Percentiles rank a stretch among this genome's conserved stretches.
Conservation (phyloP, 305 asterid species). For the Fraxinus angustifolia region DNA sequence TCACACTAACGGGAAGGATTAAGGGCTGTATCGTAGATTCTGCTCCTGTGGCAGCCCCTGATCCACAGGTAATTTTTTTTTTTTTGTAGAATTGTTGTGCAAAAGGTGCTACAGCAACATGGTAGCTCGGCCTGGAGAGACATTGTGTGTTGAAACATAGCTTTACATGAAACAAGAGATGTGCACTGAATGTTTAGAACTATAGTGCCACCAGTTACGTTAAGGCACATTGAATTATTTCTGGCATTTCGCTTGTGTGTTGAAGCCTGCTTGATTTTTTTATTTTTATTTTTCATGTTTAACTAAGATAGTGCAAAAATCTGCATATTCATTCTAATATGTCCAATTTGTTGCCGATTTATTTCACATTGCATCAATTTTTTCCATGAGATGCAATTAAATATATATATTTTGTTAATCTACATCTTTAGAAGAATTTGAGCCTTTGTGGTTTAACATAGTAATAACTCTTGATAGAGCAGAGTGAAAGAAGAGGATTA, state of each 20-base stretch:
- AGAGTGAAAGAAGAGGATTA: neutral
- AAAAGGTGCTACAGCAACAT: neutral
- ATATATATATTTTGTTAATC: neutral
- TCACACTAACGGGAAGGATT: constrained; percentile 50
- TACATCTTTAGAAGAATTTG: neutral
- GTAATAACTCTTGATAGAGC: neutral
- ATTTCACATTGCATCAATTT: neutral
- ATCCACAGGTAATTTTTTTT: constrained; percentile 64
- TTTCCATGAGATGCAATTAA: neutral
- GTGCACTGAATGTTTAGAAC: neutral
- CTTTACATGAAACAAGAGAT: neutral
- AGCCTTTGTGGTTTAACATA: neutral
- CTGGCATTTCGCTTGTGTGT: neutral
- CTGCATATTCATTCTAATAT: neutral
- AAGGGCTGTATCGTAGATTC: constrained; percentile 89
- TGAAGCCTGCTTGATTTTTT: neutral
- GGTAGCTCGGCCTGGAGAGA: neutral
- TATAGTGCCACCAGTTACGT: neutral
- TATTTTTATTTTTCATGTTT: neutral
- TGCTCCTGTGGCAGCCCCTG: constrained; percentile 80
- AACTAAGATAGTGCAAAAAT: neutral
- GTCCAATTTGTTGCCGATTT: neutral
- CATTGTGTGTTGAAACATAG: neutral
- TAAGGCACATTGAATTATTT: neutral
- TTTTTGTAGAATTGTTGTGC: constrained; percentile 1